Evolutionary conservation across 106 monocot species (phyloP), one percentile per base, ranked within the genome.

Genomic region (Dioscorea zingiberensis): DNA sequence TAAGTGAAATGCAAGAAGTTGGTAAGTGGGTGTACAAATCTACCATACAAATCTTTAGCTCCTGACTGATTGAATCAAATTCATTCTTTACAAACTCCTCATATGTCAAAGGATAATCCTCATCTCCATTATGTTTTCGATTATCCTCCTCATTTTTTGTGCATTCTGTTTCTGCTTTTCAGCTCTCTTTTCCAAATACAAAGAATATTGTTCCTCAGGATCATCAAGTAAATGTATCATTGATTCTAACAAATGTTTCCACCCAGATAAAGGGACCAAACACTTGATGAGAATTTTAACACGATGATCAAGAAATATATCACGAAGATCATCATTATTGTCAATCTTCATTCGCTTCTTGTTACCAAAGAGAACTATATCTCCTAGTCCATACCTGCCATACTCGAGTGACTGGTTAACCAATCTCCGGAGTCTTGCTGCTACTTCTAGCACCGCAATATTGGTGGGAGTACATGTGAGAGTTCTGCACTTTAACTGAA

Each of bases 381-480:
- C 65, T 14, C 77, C 74, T 0, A 60, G 22, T 19, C 30, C 6
- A 21, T 48, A 21, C 16, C 17, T 22, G 32, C 4, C 6, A 11
- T 13, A 44, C 7, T 7, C 13, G 55, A 45, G 18, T 13, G 16
- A 47, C 4, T 4, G 27, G 19, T 58, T 71, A 9, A 75, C 67
- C 25, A 80, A 13, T 7, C 21, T 24, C 4, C 73, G 11, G 5
- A 79, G 4, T 3, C 79, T 64, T 1, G 73, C 72, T 11, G 69
- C 49, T 2, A 80, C 56, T 24, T 80, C 76, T 25, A 54, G 22
- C 1, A 80, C 21, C 13, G 80, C 59, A 47, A 48, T 48, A 21
- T 80, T 76, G 2, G 84, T 84, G 12, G 60, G 79, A 2, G 79
- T 69, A n/a, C 75, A 79, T 4, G 60, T 49, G 47, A 84, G 54